A percentile compares a stretch with the other conserved stretches of the same genome.
Conservation (phyloP, 345 rosid species). For the Brassica juncea region DNA sequence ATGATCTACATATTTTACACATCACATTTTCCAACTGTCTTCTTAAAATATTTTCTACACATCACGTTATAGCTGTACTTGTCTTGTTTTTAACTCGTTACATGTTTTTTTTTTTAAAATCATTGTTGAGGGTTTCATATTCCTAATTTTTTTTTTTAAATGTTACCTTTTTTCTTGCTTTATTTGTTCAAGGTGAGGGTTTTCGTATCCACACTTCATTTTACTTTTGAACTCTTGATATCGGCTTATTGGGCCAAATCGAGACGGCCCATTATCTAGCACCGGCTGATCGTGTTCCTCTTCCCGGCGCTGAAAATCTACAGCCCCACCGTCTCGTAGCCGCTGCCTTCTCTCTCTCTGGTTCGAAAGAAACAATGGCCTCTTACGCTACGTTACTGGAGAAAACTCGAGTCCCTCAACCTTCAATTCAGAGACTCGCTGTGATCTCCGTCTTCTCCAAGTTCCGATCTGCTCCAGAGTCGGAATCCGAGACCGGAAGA, state of each 20-base stretch:
- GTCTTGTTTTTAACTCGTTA: background rate
- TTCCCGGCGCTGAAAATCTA: constrained; percentile 9
- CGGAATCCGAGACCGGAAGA: constrained; percentile 66
- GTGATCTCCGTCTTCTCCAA: constrained; percentile 79
- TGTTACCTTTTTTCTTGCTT: background rate
- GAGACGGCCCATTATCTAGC: background rate
- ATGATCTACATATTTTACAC: background rate
- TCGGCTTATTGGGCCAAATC: constrained; percentile 15
- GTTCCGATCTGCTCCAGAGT: constrained; percentile 62
- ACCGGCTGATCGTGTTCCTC: background rate
- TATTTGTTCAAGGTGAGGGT: background rate
- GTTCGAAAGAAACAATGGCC: constrained; percentile 46
- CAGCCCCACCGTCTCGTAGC: constrained; percentile 9
- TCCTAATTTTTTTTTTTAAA: no score
- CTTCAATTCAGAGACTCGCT: constrained; percentile 75
- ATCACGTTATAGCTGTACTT: background rate
- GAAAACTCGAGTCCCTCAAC: constrained; percentile 75
- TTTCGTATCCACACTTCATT: background rate
- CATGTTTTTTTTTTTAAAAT: background rate
- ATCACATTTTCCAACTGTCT: background rate
- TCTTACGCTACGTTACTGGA: constrained; percentile 64
- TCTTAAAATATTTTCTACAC: background rate
- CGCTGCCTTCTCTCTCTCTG: constrained; percentile 2
- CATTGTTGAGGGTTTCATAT: background rate
- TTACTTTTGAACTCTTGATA: background rate